A percentile compares a stretch with the other conserved stretches of the same genome.
Evolutionary conservation across 2,329 filamentous ascomycete genomes (phyloP).

Genomic region (Scedosporium minutisporum): DNA sequence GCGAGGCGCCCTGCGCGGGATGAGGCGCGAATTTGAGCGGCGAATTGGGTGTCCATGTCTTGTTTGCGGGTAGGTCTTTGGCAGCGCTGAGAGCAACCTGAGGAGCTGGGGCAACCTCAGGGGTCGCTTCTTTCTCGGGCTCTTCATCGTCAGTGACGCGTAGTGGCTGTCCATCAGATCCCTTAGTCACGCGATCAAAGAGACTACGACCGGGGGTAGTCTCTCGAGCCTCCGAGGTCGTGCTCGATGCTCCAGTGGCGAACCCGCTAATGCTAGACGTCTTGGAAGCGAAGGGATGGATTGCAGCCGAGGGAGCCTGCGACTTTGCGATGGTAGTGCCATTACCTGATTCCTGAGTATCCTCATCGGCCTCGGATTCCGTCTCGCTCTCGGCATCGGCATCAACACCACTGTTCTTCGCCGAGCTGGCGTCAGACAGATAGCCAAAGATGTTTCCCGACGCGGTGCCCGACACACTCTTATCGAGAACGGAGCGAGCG

Average conservation of each 20-base stretch:
- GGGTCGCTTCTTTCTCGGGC: conserved; percentile 19
- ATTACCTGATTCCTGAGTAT: conserved; percentile 22
- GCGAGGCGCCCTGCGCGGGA: conserved; percentile 8
- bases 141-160: conserved; percentile 22
- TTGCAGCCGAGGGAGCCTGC: background rate
- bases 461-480: conserved; percentile 23
- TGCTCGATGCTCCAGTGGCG: conserved; percentile 19
- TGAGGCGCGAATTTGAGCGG: conserved; percentile 45
- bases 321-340: conserved; percentile 21
- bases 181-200: conserved; percentile 46
- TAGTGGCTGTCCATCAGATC: conserved; percentile 38
- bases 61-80: conserved; percentile 27
- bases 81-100: conserved; percentile 16
- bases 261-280: conserved; percentile 16
- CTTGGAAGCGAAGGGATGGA: conserved; percentile 19
- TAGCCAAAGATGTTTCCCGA: conserved; percentile 49
- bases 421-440: conserved; percentile 45
- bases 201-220: conserved; percentile 39
- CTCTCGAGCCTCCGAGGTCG: conserved; percentile 32
- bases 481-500: conserved; percentile 33
- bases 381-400: conserved; percentile 36
- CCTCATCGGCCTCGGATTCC: conserved; percentile 31
- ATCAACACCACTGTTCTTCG: conserved; percentile 42
- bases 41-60: conserved; percentile 38
- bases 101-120: conserved; percentile 9